Conservation (phyloP, 1,284 basidiomycete species). For the Tilletiaria anomala region DNA sequence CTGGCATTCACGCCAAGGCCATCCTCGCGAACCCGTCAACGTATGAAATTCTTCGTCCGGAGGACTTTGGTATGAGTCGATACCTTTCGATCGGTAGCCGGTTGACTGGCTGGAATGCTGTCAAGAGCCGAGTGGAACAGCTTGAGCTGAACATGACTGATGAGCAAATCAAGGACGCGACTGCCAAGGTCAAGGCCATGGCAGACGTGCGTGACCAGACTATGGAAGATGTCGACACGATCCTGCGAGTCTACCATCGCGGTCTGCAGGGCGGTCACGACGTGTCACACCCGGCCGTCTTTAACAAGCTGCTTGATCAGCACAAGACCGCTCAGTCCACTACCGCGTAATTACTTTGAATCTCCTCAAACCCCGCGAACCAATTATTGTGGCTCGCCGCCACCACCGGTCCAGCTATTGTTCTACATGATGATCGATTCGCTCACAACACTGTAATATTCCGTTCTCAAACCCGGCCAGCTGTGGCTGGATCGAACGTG, state of each 20-base stretch:
- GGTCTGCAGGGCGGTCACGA: slow-evolving; percentile 17
- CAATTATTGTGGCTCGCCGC: too few species aligned
- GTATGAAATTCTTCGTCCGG: slow-evolving; percentile 49
- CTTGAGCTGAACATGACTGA: slow-evolving; percentile 70
- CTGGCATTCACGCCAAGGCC: slow-evolving; percentile 99
- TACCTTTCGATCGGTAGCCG: slow-evolving; percentile 98
- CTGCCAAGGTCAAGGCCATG: slow-evolving; percentile 97
- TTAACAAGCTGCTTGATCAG: slow-evolving; percentile 9
- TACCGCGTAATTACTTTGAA: too few species aligned
- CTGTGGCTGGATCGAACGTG: too few species aligned
- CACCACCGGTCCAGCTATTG: too few species aligned
- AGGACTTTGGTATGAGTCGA: slow-evolving; percentile 92
- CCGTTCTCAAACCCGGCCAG: too few species aligned
- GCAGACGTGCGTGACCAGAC: slow-evolving; percentile 95
- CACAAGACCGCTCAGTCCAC: too few species aligned
- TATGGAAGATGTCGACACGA: slow-evolving; percentile 97
- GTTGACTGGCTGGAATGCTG: slow-evolving; percentile 93
- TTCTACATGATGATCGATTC: too few species aligned
- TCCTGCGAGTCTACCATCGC: slow-evolving; percentile 57
- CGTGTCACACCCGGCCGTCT: slow-evolving; percentile 7
- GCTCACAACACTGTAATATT: too few species aligned
- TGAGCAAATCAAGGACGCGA: slow-evolving; percentile 81
- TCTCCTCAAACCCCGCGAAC: too few species aligned
- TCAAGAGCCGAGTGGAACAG: slow-evolving; percentile 98
- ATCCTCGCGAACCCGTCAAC: slow-evolving; percentile 99